phyloP scores from a whole-genome alignment of 805 yeast genomes.

The Candida oleophila region DNA sequence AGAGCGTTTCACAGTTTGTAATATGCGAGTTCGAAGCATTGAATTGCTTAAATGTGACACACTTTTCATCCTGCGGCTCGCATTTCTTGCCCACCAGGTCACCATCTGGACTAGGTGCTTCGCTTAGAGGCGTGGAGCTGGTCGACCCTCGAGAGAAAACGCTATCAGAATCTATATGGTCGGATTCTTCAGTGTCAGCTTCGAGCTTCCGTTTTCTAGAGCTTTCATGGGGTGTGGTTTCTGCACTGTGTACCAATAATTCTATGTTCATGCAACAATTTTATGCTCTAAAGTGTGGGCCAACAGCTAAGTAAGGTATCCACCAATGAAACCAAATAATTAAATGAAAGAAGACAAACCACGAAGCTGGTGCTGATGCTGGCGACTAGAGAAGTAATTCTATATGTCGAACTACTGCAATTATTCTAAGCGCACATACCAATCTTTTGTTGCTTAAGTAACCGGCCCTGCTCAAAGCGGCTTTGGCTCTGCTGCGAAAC shows the following conservation, averaged over 20 bases:
- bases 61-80: background rate
- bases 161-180: background rate
- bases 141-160: background rate
- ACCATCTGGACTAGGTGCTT: constrained; percentile 6
- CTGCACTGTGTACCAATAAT: background rate
- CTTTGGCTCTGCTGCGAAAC: background rate
- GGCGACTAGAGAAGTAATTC: no score
- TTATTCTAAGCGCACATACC: no score
- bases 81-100: background rate
- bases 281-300: no score
- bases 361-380: no score
- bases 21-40: constrained; percentile 3
- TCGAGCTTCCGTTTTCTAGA: constrained; percentile 2
- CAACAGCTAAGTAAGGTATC: no score
- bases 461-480: no score
- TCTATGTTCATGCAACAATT: background rate
- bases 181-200: background rate
- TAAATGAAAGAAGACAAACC: background rate
- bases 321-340: no score
- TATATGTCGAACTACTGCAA: no score
- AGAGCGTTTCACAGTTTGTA: constrained; percentile 1
- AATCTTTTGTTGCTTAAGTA: no score
- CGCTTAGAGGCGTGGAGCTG: background rate
- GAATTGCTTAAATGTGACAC: background rate
- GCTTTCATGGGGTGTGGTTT: background rate